Evolutionary conservation across 1,139 yeast species (phyloP).

Genomic region (Sporopachydermia cereana): DNA sequence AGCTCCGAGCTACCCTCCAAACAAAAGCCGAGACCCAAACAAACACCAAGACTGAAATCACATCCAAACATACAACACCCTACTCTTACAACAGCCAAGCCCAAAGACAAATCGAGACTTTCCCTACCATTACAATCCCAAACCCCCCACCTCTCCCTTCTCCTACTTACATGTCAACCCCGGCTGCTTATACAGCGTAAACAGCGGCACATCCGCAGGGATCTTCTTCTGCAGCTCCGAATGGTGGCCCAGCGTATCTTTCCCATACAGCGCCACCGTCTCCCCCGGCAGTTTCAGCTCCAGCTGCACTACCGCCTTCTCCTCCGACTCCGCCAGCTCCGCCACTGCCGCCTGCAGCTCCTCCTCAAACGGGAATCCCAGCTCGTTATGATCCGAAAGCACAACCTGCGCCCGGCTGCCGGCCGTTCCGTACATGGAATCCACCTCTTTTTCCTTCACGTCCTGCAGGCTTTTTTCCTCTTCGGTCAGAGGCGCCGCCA

Average conservation of each 20-base stretch:
- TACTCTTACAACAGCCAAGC: not conserved
- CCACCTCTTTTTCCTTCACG: slow-evolving; percentile 27
- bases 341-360: slow-evolving; percentile 9
- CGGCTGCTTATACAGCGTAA: not conserved
- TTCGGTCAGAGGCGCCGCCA: slow-evolving; percentile 40
- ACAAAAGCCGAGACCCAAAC: too few species aligned
- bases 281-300: not conserved
- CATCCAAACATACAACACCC: not conserved
- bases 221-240: slow-evolving; percentile 10
- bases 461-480: slow-evolving; percentile 45
- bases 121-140: not conserved
- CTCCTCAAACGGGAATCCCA: slow-evolving; percentile 19
- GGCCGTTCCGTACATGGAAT: slow-evolving; percentile 21
- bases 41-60: not conserved
- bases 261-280: not conserved
- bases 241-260: not conserved
- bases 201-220: slow-evolving; percentile 14
- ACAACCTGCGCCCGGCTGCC: slow-evolving; percentile 17
- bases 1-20: too few species aligned
- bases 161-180: not conserved
- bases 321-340: not conserved
- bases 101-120: too few species aligned
- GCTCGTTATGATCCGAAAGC: slow-evolving; percentile 17
- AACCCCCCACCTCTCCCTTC: not conserved
- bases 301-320: not conserved